Evolutionary conservation across 164 flowering plant genomes (phyloP).

Genomic region (Chimonanthus salicifolius): DNA sequence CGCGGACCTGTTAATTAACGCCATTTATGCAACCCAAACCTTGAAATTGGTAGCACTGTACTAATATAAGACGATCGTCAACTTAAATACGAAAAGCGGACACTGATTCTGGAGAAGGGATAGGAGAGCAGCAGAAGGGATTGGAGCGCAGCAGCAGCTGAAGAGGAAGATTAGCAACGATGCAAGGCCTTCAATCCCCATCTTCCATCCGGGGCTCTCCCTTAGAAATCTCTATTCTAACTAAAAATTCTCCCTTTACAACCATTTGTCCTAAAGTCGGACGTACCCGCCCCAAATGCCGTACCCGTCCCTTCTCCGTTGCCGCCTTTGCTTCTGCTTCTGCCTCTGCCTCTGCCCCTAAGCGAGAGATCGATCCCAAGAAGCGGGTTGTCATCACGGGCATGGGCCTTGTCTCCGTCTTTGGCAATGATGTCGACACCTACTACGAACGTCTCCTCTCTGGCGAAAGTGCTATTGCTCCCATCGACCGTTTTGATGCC

Average conservation of each 20-base stretch:
- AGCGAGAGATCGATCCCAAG: conserved; percentile 30
- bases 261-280: not conserved
- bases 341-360: conserved; percentile 8
- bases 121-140: not conserved
- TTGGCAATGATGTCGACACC: conserved; percentile 72
- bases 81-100: no score
- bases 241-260: not conserved
- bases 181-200: conserved; percentile 13
- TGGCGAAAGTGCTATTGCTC: conserved; percentile 68
- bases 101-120: no score
- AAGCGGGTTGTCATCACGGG: conserved; percentile 33
- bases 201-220: conserved; percentile 7
- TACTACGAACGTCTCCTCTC: conserved; percentile 65
- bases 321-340: not conserved
- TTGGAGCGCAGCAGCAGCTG: not conserved
- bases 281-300: not conserved
- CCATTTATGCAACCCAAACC: no score
- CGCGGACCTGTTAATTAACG: no score
- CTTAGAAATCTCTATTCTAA: not conserved
- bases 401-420: conserved; percentile 54
- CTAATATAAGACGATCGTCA: no score
- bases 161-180: not conserved
- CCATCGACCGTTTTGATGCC: conserved; percentile 81
- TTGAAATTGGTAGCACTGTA: no score
- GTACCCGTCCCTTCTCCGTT: not conserved